A percentile compares a stretch with the other conserved stretches of the same genome.
Evolutionary conservation across 805 yeast genomes (phyloP).

Genomic region (Hanseniaspora pseudoguilliermondii): DNA sequence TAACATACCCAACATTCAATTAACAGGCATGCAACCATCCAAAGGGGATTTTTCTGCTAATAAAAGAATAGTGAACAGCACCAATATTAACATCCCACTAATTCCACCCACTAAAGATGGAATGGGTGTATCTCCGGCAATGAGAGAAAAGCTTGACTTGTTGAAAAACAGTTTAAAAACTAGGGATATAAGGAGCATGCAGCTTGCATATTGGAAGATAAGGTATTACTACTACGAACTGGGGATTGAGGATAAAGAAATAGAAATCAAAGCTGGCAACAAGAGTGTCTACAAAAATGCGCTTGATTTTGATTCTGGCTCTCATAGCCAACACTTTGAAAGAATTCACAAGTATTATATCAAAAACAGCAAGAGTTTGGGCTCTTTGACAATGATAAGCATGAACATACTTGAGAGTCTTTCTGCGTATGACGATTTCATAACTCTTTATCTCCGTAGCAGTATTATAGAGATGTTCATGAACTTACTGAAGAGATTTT

Average conservation of each 20-base stretch:
- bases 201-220: conserved; percentile 61
- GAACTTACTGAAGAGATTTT: conserved; percentile 62
- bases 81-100: conserved; percentile 55
- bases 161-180: conserved; percentile 43
- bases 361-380: conserved; percentile 40
- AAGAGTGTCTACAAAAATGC: neutral
- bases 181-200: conserved; percentile 34
- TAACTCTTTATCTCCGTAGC: conserved; percentile 50
- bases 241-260: neutral
- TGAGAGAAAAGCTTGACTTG: conserved; percentile 71
- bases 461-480: conserved; percentile 43
- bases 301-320: neutral
- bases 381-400: conserved; percentile 51
- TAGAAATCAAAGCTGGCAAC: neutral
- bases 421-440: conserved; percentile 27
- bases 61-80: conserved; percentile 42
- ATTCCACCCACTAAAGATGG: conserved; percentile 41
- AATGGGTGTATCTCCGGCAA: conserved; percentile 38
- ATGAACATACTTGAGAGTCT: conserved; percentile 43
- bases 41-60: conserved; percentile 54
- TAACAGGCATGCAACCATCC: conserved; percentile 75
- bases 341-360: conserved; percentile 52
- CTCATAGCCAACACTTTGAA: conserved; percentile 22
- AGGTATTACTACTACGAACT: conserved; percentile 15
- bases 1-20: conserved; percentile 32